Evolutionary conservation across 1,139 yeast species (phyloP).

Genomic region (Insectozyma bohioensis): DNA sequence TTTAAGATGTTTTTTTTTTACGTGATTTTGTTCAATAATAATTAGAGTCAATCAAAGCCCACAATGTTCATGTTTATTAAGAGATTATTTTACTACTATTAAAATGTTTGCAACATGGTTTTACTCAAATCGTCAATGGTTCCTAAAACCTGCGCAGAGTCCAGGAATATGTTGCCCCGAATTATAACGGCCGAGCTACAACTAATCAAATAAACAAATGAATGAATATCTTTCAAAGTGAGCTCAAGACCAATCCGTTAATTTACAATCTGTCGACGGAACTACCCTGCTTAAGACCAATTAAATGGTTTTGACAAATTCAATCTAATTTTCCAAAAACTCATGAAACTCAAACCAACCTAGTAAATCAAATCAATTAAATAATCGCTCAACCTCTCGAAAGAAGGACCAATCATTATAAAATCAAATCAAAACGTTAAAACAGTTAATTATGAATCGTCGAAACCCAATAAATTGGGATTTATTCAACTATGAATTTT

Average conservation of each 20-base stretch:
- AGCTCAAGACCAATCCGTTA: slow-evolving; percentile 67
- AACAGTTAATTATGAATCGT: slow-evolving; percentile 21
- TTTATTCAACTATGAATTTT: slow-evolving; percentile 3
- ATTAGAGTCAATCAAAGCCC: too few species aligned
- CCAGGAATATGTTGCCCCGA: slow-evolving; percentile 87
- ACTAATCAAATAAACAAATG: slow-evolving; percentile 19
- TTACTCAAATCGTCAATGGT: slow-evolving; percentile 85
- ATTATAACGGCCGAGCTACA: slow-evolving; percentile 55
- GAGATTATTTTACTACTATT: too few species aligned
- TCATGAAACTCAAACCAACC: too few species aligned
- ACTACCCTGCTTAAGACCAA: slow-evolving; percentile 68
- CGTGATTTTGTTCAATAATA: too few species aligned
- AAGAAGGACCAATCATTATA: slow-evolving; percentile 44
- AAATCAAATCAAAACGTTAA: slow-evolving; percentile 20
- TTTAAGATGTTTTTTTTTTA: too few species aligned
- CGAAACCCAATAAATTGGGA: slow-evolving; percentile 6
- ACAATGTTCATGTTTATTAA: too few species aligned
- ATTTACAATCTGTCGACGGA: slow-evolving; percentile 85
- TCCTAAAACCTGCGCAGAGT: slow-evolving; percentile 81
- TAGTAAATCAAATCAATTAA: slow-evolving; percentile 8
- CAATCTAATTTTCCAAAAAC: slow-evolving; percentile 28
- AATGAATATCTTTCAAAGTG: slow-evolving; percentile 28
- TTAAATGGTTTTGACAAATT: slow-evolving; percentile 18
- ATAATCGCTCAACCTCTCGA: slow-evolving; percentile 54
- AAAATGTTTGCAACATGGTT: slow-evolving; percentile 82